Conservation (phyloP, 73 alveolate species). For the Paramecium pentaurelia region DNA sequence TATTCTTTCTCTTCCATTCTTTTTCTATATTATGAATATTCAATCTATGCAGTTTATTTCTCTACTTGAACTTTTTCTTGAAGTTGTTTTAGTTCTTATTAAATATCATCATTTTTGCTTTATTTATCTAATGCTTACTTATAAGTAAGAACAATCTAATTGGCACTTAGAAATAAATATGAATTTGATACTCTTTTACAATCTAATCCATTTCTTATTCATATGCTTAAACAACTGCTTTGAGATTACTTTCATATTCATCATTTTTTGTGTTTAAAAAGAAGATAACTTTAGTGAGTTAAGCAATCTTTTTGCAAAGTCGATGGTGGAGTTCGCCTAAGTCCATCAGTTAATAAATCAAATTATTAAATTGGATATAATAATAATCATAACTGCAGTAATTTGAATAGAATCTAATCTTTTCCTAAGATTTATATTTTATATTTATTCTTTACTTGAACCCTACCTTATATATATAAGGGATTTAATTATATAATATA, state of each 20-base stretch:
- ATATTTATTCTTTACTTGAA: too few species aligned
- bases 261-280: slow-evolving; percentile 91
- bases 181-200: slow-evolving; percentile 66
- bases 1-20: slow-evolving; percentile 72
- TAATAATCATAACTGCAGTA: neutral
- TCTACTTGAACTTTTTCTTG: slow-evolving; percentile 68
- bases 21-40: slow-evolving; percentile 61
- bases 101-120: slow-evolving; percentile 60
- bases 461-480: too few species aligned
- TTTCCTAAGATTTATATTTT: neutral
- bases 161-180: slow-evolving; percentile 59
- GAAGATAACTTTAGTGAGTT: slow-evolving; percentile 92
- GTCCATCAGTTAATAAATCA: slow-evolving; percentile 10
- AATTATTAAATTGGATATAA: neutral
- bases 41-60: slow-evolving; percentile 65
- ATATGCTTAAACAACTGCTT: slow-evolving; percentile 80
- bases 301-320: slow-evolving; percentile 77
- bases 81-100: slow-evolving; percentile 60
- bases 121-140: slow-evolving; percentile 77
- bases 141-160: slow-evolving; percentile 69
- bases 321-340: slow-evolving; percentile 55
- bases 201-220: slow-evolving; percentile 87
- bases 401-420: neutral
- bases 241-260: slow-evolving; percentile 69
- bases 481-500: too few species aligned